Evolutionary conservation across 345 rosid genomes (phyloP), one percentile per base, ranked within the genome.

Genomic region (Hibiscus trionum): DNA sequence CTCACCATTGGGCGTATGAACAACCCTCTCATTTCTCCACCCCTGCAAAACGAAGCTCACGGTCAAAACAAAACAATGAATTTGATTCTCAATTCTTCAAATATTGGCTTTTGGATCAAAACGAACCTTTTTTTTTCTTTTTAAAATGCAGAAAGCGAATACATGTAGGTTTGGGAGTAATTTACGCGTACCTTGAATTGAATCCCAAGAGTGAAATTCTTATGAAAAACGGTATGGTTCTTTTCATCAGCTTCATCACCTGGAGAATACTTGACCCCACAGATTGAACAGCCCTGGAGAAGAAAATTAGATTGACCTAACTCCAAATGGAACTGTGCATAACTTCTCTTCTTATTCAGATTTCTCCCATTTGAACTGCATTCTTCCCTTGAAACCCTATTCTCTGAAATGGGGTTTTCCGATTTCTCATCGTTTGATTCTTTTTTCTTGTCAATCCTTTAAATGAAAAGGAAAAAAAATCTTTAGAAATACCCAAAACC

Each of bases 281-380:
- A 90, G 0, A 72, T 67, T 5, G 77, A 58, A 73, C 99, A 95
- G 3, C 77, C 71, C 2, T 80, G 88, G 60, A 95, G 84, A 75
- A 86, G 87, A 78, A 95, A 92, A 86, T 95, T 96, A 56, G 97
- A 85, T 73, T 95, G 98, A 24, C 97, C 99, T 24, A 92, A 74
- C 29, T 92, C 97, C 73, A 92, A 77, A 85, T 92, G 87, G 24
- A 89, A 72, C 81, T 90, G 98, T 1, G 91, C 89, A 75, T 90
- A 90, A 74, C 81, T 89, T 64, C 99, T 89, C 77, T 88, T 95
- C 84, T 81, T 89, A 70, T 86, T 84, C 16, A 86, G 81, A 27
- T 37, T 66, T 70, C 76, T 79, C 26, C 84, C 72, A 21, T 63
- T 78, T 29, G 7, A 66, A 19, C 72, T 46, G 11, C 72, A n/a